Base-by-base conservation (phyloP, 1,284 basidiomycete species). In the Gymnopus androsaceus region DNA sequence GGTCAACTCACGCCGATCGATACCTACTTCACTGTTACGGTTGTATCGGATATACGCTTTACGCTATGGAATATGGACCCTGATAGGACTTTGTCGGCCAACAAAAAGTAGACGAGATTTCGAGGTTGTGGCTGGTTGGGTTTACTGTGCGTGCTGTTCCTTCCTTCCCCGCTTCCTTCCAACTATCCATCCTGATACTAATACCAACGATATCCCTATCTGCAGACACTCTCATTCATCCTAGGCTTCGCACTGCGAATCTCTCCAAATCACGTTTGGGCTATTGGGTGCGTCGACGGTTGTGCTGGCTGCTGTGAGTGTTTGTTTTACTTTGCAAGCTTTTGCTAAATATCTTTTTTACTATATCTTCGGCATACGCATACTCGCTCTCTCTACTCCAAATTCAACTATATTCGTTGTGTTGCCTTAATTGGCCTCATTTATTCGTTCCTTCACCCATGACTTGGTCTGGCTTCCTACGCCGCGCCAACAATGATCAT, bases 31-130 rank as follows among this genome's bases (percentile, higher is more conserved):
- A n/a, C n/a, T n/a, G n/a, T n/a, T n/a, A n/a, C n/a, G n/a, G n/a
- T n/a, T n/a, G n/a, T n/a, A n/a, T n/a, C n/a, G n/a, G n/a, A n/a
- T n/a, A n/a, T n/a, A n/a, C n/a, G n/a, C n/a, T n/a, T n/a, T n/a
- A n/a, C n/a, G n/a, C n/a, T n/a, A n/a, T n/a, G n/a, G n/a, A n/a
- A n/a, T n/a, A n/a, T n/a, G n/a, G n/a, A n/a, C n/a, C n/a, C n/a
- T n/a, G n/a, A n/a, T n/a, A 91, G 88, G 89, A 91, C 67, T 91
- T 90, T 69, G 79, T 83, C 62, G 88, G 88, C 1, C 88, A 91
- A 66, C 80, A 78, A 59, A 66, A 73, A 23, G 82, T 81, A 0
- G 88, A 90, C 57, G 64, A 72, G 50, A 73, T 87, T 28, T 65
- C 76, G 31, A 77, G 76, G 28, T 65, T 80, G 56, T 74, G 73